Evolutionary conservation across 305 asterid species (phyloP).

Genomic region (Andrographis paniculata): DNA sequence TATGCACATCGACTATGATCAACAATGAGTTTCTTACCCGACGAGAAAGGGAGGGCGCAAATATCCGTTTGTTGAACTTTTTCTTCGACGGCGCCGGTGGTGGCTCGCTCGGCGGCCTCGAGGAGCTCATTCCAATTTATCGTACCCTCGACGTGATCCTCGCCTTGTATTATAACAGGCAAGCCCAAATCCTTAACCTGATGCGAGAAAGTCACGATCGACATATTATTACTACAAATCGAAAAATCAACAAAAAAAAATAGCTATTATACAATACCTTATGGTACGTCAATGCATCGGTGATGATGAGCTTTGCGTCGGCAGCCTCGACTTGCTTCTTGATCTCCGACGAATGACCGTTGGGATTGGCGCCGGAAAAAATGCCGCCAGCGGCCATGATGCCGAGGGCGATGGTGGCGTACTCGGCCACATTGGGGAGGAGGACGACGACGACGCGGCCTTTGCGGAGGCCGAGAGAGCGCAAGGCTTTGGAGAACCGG

Average conservation of each 20-base stretch:
- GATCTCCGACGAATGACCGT: conserved; percentile 58
- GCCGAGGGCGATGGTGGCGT: conserved; percentile 73
- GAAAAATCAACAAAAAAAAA: background rate
- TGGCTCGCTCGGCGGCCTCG: conserved; percentile 77
- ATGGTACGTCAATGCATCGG: conserved; percentile 64
- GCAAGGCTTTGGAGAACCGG: conserved; percentile 78
- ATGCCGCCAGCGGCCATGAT: conserved; percentile 92
- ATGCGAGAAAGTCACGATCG: background rate
- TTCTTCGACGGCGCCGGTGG: conserved; percentile 35
- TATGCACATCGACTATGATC: no score
- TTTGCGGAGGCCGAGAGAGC: conserved; percentile 75
- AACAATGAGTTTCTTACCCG: no score
- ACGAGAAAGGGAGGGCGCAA: conserved; percentile 92
- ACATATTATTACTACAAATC: no score
- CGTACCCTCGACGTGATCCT: conserved; percentile 62
- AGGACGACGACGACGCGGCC: conserved; percentile 75
- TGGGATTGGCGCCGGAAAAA: conserved; percentile 87
- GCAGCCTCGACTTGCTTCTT: conserved; percentile 83
- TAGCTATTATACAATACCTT: conserved; percentile 41
- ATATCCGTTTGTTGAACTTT: conserved; percentile 59
- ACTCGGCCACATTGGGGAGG: conserved; percentile 75
- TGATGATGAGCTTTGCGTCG: conserved; percentile 73
- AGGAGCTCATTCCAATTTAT: conserved; percentile 69
- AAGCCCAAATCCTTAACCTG: conserved; percentile 80
- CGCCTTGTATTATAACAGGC: conserved; percentile 69